Conservation (phyloP, 164 flowering plant genomes). For the Magnolia kwangsiensis region DNA sequence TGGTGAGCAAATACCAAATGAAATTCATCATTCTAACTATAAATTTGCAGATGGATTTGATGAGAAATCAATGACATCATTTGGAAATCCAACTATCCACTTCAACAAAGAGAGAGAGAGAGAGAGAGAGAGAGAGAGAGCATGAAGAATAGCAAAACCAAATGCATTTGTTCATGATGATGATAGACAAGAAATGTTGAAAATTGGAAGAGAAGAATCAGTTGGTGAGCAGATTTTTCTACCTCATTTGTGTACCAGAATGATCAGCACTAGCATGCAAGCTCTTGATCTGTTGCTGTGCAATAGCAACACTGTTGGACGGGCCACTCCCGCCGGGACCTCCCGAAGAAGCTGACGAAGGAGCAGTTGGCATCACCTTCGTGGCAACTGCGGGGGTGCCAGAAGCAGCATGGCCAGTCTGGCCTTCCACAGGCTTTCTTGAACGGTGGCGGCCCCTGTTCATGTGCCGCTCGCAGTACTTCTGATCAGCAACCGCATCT, state of each 20-base stretch:
- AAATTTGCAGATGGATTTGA: too few relatives aligned
- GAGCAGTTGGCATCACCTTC: conserved; percentile 31
- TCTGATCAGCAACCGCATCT: conserved; percentile 91
- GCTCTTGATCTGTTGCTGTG: conserved; percentile 45
- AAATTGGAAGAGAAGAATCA: not conserved
- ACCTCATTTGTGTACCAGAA: conserved; percentile 44
- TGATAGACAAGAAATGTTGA: not conserved
- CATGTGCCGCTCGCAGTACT: conserved; percentile 94
- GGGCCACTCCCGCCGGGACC: conserved; percentile 29
- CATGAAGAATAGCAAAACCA: not conserved
- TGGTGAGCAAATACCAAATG: too few relatives aligned
- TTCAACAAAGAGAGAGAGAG: not conserved
- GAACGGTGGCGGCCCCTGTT: conserved; percentile 99
- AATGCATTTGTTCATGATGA: not conserved
- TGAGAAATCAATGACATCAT: not conserved
- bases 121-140: not conserved
- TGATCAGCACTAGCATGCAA: conserved; percentile 33
- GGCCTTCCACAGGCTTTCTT: conserved; percentile 99
- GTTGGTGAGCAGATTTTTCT: not conserved
- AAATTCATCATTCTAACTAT: too few relatives aligned
- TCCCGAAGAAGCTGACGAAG: conserved; percentile 37
- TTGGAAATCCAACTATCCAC: not conserved
- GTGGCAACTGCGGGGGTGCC: conserved; percentile 32
- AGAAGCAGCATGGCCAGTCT: conserved; percentile 63
- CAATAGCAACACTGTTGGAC: conserved; percentile 37